Evolutionary conservation across 2,329 filamentous ascomycete genomes (phyloP).

Genomic region (Hymenoscyphus repandus): DNA sequence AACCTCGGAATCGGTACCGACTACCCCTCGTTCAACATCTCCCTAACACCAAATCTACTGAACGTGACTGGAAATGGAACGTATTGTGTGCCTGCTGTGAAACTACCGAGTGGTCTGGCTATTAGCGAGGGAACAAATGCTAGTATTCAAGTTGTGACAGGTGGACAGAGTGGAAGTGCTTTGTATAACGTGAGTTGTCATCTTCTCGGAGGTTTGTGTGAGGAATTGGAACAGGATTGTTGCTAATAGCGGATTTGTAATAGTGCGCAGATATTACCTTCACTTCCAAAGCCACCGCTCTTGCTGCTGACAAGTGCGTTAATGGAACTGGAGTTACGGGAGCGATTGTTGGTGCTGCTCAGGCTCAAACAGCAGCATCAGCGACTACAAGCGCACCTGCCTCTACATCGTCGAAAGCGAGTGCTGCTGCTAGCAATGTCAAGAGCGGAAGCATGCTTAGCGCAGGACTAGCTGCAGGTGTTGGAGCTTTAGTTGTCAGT

Average conservation of each 20-base stretch:
- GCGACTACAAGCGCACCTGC: neutral
- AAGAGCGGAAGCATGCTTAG: neutral
- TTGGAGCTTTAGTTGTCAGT: slow-evolving; percentile 3
- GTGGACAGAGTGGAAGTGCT: slow-evolving; percentile 51
- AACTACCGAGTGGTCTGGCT: slow-evolving; percentile 45
- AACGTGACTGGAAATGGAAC: slow-evolving; percentile 55
- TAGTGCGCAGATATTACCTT: slow-evolving; percentile 73
- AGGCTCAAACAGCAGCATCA: slow-evolving; percentile 19
- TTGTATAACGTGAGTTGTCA: slow-evolving; percentile 57
- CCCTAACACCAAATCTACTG: slow-evolving; percentile 54
- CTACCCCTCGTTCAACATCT: slow-evolving; percentile 62
- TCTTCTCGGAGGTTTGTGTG: neutral
- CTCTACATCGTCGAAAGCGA: neutral
- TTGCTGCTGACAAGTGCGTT: slow-evolving; percentile 46
- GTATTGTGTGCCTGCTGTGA: slow-evolving; percentile 60
- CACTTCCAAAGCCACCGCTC: slow-evolving; percentile 43
- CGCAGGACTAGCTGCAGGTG: neutral
- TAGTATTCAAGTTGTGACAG: slow-evolving; percentile 64
- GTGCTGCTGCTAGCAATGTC: neutral
- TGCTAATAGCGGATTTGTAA: slow-evolving; percentile 12
- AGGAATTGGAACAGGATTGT: neutral
- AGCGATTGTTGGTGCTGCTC: slow-evolving; percentile 15
- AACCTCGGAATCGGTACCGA: slow-evolving; percentile 47
- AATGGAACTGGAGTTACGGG: slow-evolving; percentile 47
- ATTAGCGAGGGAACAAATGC: slow-evolving; percentile 56